Percentiles rank a stretch among this genome's conserved stretches.
Evolutionary conservation across 768 basidiomycete genomes (phyloP).

Genomic region (Mycena venus): DNA sequence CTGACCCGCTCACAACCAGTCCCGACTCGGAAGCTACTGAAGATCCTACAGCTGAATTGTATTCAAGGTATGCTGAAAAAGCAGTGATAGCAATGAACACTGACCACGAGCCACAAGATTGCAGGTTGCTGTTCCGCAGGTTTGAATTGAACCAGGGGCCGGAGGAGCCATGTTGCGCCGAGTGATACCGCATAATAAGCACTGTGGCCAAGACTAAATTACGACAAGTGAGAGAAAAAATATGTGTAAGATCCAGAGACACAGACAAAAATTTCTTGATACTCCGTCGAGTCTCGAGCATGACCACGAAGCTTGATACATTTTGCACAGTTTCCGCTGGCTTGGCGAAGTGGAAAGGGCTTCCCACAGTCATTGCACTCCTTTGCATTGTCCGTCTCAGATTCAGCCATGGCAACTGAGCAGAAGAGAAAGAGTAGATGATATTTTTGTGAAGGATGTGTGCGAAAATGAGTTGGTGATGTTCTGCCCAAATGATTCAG

Average conservation of each 20-base stretch:
- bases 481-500: not conserved
- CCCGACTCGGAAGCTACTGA: too few relatives aligned
- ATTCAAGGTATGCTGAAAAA: too few relatives aligned
- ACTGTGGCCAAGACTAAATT: too few relatives aligned
- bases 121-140: too few relatives aligned
- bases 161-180: too few relatives aligned
- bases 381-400: not conserved
- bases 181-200: too few relatives aligned
- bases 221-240: too few relatives aligned
- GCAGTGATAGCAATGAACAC: too few relatives aligned
- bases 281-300: not conserved
- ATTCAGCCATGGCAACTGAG: not conserved
- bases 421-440: not conserved
- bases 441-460: not conserved
- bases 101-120: too few relatives aligned
- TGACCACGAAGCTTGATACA: not conserved
- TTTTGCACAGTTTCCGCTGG: not conserved
- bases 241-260: not conserved
- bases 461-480: not conserved
- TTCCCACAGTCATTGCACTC: not conserved
- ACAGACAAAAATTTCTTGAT: not conserved
- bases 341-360: not conserved
- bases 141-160: too few relatives aligned
- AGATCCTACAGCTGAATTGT: too few relatives aligned
- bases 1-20: too few relatives aligned